Evolutionary conservation across 441 rosid genomes (phyloP).

Genomic region (Erodium moschatum): DNA sequence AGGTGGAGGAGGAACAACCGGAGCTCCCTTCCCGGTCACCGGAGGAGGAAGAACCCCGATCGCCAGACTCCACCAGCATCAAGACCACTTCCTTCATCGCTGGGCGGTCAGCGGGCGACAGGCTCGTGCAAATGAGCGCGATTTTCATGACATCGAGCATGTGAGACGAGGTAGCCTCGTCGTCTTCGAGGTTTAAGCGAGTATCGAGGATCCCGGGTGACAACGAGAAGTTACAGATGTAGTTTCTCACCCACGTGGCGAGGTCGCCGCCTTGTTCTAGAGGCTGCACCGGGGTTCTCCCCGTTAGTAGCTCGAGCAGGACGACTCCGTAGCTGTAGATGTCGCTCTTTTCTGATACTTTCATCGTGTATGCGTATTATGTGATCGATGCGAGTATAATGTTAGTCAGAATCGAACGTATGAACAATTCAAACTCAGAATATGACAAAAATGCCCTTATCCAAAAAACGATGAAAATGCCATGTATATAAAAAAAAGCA

Average conservation of each 20-base stretch:
- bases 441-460: no score
- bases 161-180: conserved; percentile 38
- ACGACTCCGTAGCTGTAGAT: conserved; percentile 92
- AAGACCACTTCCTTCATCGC: conserved; percentile 87
- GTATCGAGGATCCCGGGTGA: conserved; percentile 50
- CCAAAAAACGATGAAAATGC: no score
- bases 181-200: conserved; percentile 47
- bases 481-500: no score
- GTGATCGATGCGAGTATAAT: conserved; percentile 6
- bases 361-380: conserved; percentile 97
- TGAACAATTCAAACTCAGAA: no score
- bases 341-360: conserved; percentile 91
- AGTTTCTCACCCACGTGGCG: conserved; percentile 54
- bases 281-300: conserved; percentile 76
- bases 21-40: conserved; percentile 16
- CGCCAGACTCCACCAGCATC: conserved; percentile 76
- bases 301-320: conserved; percentile 73
- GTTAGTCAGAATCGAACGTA: neutral
- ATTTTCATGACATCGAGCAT: conserved; percentile 71
- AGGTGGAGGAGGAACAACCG: neutral
- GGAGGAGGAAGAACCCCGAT: conserved; percentile 26
- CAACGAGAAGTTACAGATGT: conserved; percentile 46
- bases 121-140: conserved; percentile 64
- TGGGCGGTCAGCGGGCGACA: conserved; percentile 70
- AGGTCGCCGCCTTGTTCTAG: conserved; percentile 85